These are phyloP conservation scores for Albatrellus ellisii DNA, from an alignment of 768 basidiomycete genomes.

Conservation along the genomic window DNA sequence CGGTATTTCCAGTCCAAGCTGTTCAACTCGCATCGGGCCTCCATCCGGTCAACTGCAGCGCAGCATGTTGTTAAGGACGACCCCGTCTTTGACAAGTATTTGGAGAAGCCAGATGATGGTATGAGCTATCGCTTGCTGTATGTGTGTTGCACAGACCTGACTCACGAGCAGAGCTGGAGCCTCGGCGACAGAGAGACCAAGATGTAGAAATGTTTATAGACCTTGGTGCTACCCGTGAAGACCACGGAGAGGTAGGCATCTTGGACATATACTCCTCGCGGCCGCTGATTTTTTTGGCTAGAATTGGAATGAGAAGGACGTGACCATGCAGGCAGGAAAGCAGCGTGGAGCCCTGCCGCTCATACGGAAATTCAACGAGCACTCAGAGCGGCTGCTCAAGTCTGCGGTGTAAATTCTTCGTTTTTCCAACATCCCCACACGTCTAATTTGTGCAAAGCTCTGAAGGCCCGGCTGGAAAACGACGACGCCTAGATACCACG, in stretches of 20 bases:
- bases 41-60: constrained; percentile 73
- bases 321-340: constrained; percentile 93
- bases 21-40: constrained; percentile 91
- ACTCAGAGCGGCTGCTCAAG: constrained; percentile 80
- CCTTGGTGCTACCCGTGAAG: constrained; percentile 78
- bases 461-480: constrained; percentile 51
- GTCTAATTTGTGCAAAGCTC: constrained; percentile 6
- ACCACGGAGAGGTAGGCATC: constrained; percentile 67
- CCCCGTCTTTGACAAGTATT: constrained; percentile 87
- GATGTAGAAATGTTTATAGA: constrained; percentile 70
- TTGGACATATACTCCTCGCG: not conserved
- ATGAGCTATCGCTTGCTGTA: constrained; percentile 18
- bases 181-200: constrained; percentile 52
- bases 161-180: constrained; percentile 50
- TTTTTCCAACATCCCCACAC: not conserved
- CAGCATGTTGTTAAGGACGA: constrained; percentile 85
- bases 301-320: constrained; percentile 82
- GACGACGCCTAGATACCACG: constrained; percentile 33
- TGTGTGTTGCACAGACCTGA: not conserved
- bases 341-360: constrained; percentile 81
- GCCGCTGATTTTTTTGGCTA: constrained; percentile 19
- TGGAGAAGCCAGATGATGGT: constrained; percentile 97
- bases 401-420: constrained; percentile 48
- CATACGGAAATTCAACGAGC: constrained; percentile 96
- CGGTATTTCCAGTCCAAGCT: constrained; percentile 94